Conservation (phyloP, 495 filamentous ascomycete species). For the Aeminium ludgeri region DNA sequence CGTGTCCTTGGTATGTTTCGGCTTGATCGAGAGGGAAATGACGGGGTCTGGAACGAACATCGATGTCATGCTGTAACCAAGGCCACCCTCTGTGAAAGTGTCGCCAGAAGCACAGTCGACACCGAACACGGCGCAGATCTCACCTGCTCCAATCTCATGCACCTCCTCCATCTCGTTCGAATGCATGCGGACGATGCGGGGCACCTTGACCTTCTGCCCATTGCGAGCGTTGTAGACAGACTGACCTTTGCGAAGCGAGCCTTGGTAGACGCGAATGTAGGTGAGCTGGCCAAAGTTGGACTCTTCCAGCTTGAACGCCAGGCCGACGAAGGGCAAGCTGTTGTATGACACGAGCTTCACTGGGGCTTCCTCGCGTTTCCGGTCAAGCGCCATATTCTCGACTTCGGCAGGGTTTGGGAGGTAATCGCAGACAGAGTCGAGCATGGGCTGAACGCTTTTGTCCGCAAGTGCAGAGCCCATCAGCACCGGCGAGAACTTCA, state of each 20-base stretch:
- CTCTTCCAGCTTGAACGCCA: slow-evolving; percentile 98
- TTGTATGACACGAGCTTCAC: slow-evolving; percentile 86
- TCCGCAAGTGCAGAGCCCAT: slow-evolving; percentile 94
- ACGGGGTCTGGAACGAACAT: slow-evolving; percentile 99
- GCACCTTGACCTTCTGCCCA: slow-evolving; percentile 91
- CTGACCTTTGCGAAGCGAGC: slow-evolving; percentile 68
- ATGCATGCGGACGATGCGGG: slow-evolving; percentile 98
- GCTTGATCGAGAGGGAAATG: slow-evolving; percentile 93
- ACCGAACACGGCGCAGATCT: slow-evolving; percentile 97
- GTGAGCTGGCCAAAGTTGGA: slow-evolving; percentile 97
- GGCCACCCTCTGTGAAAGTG: slow-evolving; percentile 85
- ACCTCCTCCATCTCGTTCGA: slow-evolving; percentile 99
- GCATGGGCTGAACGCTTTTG: slow-evolving; percentile 90
- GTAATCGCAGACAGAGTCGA: slow-evolving; percentile 92
- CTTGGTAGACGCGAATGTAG: slow-evolving; percentile 97
- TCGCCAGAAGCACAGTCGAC: slow-evolving; percentile 97
- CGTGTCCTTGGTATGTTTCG: slow-evolving; percentile 81
- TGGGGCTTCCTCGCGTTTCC: slow-evolving; percentile 53
- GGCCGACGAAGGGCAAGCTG: slow-evolving; percentile 78
- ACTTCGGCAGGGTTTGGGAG: slow-evolving; percentile 88
- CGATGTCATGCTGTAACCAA: slow-evolving; percentile 93
- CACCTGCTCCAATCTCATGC: slow-evolving; percentile 75
- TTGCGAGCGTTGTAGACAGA: slow-evolving; percentile 87
- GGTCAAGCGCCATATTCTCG: slow-evolving; percentile 77
- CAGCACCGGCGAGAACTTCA: slow-evolving; percentile 90